These are phyloP conservation scores for Leersia perrieri DNA, from an alignment of 176 grass and related monocot species.

Conservation along the genomic window DNA sequence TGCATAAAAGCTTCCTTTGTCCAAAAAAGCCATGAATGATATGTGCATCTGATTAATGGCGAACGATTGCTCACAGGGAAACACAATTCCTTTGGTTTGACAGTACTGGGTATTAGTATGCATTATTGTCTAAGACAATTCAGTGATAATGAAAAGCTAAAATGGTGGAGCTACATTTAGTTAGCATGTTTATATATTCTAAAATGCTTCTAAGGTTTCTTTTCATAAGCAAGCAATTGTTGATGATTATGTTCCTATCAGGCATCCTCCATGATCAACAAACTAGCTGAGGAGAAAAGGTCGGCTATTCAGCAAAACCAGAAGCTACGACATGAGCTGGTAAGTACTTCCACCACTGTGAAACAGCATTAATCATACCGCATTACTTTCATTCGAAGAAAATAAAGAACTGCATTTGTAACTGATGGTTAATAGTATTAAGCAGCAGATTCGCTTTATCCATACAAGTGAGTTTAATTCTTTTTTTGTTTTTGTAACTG, in stretches of 20 bases:
- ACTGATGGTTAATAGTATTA: background rate
- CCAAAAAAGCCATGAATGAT: conserved; percentile 17
- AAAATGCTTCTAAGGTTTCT: background rate
- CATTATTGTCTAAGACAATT: background rate
- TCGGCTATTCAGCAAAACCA: conserved; percentile 81
- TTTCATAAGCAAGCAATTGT: conserved; percentile 14
- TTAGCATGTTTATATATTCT: background rate
- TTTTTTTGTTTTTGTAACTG: background rate
- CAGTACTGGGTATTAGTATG: background rate
- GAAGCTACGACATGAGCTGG: conserved; percentile 88
- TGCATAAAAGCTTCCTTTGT: too few relatives aligned
- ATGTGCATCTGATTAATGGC: background rate
- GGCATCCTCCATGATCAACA: conserved; percentile 59
- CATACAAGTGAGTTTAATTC: background rate
- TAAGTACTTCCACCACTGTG: conserved; percentile 41
- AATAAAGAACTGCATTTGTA: background rate
- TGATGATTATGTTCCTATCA: conserved; percentile 28
- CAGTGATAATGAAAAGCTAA: conserved; percentile 14
- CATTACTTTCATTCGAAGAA: background rate
- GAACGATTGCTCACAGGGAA: background rate
- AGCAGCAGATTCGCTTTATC: background rate
- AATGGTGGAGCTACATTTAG: conserved; percentile 4
- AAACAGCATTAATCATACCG: background rate
- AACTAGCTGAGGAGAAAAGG: conserved; percentile 83
- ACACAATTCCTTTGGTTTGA: background rate